A percentile compares a stretch with the other conserved stretches of the same genome.
These are phyloP conservation scores for Agrostemma githago DNA, from an alignment of 148 eudicot species.

Conservation along the genomic window DNA sequence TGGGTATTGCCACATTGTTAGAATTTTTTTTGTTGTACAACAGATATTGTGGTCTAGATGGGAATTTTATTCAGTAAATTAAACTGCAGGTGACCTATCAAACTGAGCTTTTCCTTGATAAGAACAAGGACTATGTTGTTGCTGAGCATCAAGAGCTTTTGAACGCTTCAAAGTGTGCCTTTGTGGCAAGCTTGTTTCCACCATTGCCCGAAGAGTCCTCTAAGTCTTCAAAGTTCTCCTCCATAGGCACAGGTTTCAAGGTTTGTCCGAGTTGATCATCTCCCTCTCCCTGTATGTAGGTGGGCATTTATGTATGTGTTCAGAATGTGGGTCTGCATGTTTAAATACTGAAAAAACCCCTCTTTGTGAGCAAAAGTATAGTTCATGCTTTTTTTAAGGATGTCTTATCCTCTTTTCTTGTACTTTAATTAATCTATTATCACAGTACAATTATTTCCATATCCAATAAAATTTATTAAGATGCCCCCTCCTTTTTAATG, in stretches of 20 bases:
- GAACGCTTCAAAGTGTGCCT: conserved; percentile 72
- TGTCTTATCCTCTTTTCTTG: neutral
- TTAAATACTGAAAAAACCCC: neutral
- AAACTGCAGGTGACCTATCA: conserved; percentile 89
- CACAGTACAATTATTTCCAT: neutral
- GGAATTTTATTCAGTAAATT: conserved; percentile 15
- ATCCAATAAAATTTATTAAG: neutral
- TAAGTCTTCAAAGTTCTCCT: conserved; percentile 87
- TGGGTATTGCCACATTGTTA: conserved; percentile 6
- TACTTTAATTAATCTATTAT: too few relatives aligned
- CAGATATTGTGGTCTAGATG: conserved; percentile 3
- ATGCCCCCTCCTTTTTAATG: neutral
- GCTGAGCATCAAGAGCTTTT: conserved; percentile 91
- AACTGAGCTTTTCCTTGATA: conserved; percentile 83
- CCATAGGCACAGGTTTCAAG: conserved; percentile 85
- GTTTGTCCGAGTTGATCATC: conserved; percentile 30
- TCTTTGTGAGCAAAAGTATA: neutral
- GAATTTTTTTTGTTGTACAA: neutral
- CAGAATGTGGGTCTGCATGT: neutral
- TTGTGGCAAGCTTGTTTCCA: conserved; percentile 90
- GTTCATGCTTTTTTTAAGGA: neutral
- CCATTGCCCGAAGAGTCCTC: conserved; percentile 70
- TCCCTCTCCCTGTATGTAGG: neutral
- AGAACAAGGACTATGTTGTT: conserved; percentile 95
- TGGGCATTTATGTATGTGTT: neutral